A percentile compares a stretch with the other conserved stretches of the same genome.
Conservation (phyloP, 2,329 filamentous ascomycete species). For the Scytalidium sp. region DNA sequence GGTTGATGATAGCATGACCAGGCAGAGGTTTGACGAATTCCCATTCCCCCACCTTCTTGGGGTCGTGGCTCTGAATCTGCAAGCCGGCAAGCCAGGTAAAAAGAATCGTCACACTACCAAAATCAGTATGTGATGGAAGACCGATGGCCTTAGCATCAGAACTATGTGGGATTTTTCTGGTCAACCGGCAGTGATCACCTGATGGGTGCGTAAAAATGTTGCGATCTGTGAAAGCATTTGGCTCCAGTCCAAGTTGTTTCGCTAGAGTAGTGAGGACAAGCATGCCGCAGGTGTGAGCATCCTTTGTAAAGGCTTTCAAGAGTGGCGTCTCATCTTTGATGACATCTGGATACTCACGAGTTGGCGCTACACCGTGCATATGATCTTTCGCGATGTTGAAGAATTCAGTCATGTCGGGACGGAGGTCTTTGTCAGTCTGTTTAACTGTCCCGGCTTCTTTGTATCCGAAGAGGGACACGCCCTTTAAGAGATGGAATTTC, state of each 20-base stretch:
- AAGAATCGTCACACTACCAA: constrained; percentile 39
- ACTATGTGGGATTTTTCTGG: not conserved
- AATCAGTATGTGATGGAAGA: constrained; percentile 38
- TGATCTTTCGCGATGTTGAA: not conserved
- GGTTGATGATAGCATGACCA: constrained; percentile 31
- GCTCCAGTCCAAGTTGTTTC: constrained; percentile 12
- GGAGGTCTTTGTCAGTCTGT: not conserved
- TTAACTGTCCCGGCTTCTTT: not conserved
- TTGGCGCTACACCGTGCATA: not conserved
- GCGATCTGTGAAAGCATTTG: not conserved
- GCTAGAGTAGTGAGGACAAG: constrained; percentile 20
- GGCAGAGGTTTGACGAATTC: constrained; percentile 17
- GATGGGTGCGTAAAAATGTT: not conserved
- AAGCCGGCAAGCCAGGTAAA: constrained; percentile 23
- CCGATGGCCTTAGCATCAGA: not conserved
- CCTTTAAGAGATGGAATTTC: not conserved
- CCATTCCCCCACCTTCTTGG: constrained; percentile 13
- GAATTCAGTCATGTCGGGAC: not conserved
- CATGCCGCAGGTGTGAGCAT: constrained; percentile 15
- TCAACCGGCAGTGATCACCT: not conserved
- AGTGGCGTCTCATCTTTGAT: not conserved
- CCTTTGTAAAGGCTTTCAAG: constrained; percentile 16
- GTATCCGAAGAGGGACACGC: not conserved
- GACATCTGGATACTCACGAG: not conserved
- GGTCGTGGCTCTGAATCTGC: constrained; percentile 20